Evolutionary conservation across 805 yeast genomes (phyloP).

Genomic region (Kazachstania viticola): DNA sequence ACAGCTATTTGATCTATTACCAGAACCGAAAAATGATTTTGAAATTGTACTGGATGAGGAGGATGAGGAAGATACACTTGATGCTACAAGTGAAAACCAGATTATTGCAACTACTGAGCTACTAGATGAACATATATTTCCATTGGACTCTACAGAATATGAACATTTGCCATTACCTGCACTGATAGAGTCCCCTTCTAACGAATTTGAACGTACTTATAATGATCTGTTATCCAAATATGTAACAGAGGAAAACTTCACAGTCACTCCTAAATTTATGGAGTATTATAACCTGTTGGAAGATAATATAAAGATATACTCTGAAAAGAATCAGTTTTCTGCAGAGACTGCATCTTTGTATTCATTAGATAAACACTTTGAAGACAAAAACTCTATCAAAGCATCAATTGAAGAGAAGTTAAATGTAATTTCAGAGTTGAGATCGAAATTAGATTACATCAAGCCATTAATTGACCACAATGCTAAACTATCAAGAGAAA

Average conservation of each 20-base stretch:
- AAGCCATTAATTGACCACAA: conserved; percentile 11
- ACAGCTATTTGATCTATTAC: conserved; percentile 25
- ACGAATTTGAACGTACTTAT: conserved; percentile 11
- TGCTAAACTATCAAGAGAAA: conserved; percentile 2
- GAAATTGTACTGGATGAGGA: conserved; percentile 31
- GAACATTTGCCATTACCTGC: conserved; percentile 8
- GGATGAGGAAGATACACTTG: conserved; percentile 13
- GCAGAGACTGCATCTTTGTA: background rate
- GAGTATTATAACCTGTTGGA: background rate
- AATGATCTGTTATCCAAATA: conserved; percentile 12
- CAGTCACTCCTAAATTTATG: background rate
- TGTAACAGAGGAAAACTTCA: background rate
- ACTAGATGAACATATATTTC: background rate
- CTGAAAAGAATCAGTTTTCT: background rate
- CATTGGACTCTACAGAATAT: background rate
- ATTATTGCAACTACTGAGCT: background rate
- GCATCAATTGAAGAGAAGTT: conserved; percentile 1
- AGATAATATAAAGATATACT: background rate
- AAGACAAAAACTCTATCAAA: background rate
- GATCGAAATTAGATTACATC: conserved; percentile 6
- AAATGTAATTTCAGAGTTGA: conserved; percentile 2
- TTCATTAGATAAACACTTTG: no score
- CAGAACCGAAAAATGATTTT: conserved; percentile 37
- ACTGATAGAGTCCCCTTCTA: conserved; percentile 9
- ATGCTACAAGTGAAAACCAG: background rate